Evolutionary conservation across 306 rosid species (phyloP).

Genomic region (Benincasa hispida): DNA sequence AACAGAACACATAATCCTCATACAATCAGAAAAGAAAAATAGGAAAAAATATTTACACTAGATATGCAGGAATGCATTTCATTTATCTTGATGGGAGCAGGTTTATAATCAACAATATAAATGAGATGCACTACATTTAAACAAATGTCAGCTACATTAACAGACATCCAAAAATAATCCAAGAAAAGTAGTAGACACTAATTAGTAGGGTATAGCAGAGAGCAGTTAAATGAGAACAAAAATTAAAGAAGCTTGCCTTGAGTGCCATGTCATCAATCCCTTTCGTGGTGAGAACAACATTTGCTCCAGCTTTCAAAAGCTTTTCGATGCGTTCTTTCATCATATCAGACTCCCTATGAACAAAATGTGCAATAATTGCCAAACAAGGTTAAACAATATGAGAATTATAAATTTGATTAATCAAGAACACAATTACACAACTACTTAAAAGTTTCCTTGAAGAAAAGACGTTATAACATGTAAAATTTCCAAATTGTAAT

Average conservation of each 20-base stretch:
- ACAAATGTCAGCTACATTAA: neutral
- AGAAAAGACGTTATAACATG: neutral
- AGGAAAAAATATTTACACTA: neutral
- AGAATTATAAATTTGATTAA: neutral
- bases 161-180: neutral
- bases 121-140: neutral
- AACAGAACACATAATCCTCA: neutral
- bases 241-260: slow-evolving; percentile 36
- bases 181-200: neutral
- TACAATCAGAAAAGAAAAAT: neutral
- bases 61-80: neutral
- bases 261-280: slow-evolving; percentile 99
- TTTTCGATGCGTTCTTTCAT: slow-evolving; percentile 90
- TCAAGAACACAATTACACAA: neutral
- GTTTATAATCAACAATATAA: neutral
- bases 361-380: neutral
- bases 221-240: slow-evolving; percentile 1
- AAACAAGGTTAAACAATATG: neutral
- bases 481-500: neutral
- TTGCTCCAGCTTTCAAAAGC: slow-evolving; percentile 89
- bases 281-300: slow-evolving; percentile 88
- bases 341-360: slow-evolving; percentile 82
- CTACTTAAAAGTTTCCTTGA: neutral
- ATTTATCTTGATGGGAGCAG: neutral
- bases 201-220: neutral